Evolutionary conservation across 2,329 filamentous ascomycete genomes (phyloP).

Genomic region (Ophiostoma angusticollis): DNA sequence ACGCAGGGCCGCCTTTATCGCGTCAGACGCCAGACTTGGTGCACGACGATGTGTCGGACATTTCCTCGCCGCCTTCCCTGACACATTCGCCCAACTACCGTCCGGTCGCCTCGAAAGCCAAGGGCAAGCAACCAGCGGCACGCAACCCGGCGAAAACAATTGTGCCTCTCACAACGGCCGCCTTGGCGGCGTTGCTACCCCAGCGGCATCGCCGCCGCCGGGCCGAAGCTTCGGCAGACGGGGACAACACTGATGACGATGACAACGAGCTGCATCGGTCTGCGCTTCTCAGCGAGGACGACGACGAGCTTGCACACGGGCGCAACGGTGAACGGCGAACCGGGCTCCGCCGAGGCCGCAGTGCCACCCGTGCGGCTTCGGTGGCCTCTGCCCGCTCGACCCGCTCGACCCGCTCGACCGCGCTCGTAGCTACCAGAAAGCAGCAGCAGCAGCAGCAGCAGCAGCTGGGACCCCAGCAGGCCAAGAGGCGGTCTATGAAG

Average conservation of each 20-base stretch:
- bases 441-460: constrained; percentile 12
- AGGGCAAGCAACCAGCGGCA: constrained; percentile 8
- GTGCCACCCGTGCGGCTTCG: constrained; percentile 3
- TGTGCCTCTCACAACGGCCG: constrained; percentile 35
- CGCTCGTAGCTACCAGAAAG: not conserved
- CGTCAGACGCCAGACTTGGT: constrained; percentile 26
- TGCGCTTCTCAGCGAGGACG: constrained; percentile 32
- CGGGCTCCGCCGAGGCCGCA: constrained; percentile 13
- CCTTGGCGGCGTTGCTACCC: constrained; percentile 40
- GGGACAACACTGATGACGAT: constrained; percentile 22
- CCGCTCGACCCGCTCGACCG: not conserved
- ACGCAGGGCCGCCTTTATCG: constrained; percentile 20
- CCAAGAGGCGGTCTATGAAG: constrained; percentile 17
- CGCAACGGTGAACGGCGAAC: constrained; percentile 29
- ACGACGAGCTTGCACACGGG: constrained; percentile 41
- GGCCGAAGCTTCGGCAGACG: constrained; percentile 12
- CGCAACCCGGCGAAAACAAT: not conserved
- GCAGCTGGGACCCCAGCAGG: not conserved
- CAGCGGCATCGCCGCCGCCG: constrained; percentile 31
- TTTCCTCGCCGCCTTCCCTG: constrained; percentile 52
- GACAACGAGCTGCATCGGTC: constrained; percentile 26
- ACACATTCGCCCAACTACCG: constrained; percentile 51
- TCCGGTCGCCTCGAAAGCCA: not conserved
- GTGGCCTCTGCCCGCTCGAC: not conserved
- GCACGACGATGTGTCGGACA: constrained; percentile 34